phyloP scores from a whole-genome alignment of 2,329 filamentous ascomycete genomes.

The Didymella glomerata region DNA sequence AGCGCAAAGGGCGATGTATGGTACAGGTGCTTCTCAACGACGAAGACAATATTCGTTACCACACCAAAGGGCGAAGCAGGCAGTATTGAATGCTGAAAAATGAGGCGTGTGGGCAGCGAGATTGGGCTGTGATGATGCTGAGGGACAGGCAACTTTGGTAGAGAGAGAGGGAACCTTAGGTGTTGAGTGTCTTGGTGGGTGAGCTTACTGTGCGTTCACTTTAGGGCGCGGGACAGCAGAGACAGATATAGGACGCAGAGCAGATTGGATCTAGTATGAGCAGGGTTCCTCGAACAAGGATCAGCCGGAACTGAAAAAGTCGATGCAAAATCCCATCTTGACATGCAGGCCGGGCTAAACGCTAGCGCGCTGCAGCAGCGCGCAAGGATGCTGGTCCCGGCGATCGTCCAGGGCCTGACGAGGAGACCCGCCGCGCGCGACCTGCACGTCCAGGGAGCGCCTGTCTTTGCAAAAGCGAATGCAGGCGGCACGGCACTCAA shows the following conservation, averaged over 20 bases:
- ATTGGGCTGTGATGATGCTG: slow-evolving; percentile 2
- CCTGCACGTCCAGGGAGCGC: slow-evolving; percentile 19
- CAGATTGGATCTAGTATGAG: slow-evolving; percentile 21
- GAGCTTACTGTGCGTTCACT: slow-evolving; percentile 17
- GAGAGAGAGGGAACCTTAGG: neutral
- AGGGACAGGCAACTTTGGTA: slow-evolving; percentile 1
- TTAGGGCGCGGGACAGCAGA: slow-evolving; percentile 18
- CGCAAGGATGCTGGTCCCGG: slow-evolving; percentile 19
- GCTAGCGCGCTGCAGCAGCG: slow-evolving; percentile 19
- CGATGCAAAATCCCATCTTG: slow-evolving; percentile 28
- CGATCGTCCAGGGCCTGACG: slow-evolving; percentile 25
- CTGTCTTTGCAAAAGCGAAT: slow-evolving; percentile 6
- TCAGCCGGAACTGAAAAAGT: slow-evolving; percentile 22
- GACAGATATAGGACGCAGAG: slow-evolving; percentile 23
- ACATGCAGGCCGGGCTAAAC: slow-evolving; percentile 22
- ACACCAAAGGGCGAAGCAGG: neutral
- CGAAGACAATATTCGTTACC: neutral
- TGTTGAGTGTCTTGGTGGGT: slow-evolving; percentile 6
- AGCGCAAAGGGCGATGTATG: slow-evolving; percentile 12
- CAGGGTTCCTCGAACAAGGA: slow-evolving; percentile 22
- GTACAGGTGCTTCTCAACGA: slow-evolving; percentile 6
- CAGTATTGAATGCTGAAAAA: neutral
- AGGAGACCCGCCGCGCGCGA: slow-evolving; percentile 20
- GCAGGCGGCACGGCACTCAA: slow-evolving; percentile 10
- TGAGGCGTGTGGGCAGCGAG: neutral